Percentiles rank a stretch among this genome's conserved stretches.
phyloP scores from a whole-genome alignment of 805 yeast genomes.

The Ogataea polymorpha region DNA sequence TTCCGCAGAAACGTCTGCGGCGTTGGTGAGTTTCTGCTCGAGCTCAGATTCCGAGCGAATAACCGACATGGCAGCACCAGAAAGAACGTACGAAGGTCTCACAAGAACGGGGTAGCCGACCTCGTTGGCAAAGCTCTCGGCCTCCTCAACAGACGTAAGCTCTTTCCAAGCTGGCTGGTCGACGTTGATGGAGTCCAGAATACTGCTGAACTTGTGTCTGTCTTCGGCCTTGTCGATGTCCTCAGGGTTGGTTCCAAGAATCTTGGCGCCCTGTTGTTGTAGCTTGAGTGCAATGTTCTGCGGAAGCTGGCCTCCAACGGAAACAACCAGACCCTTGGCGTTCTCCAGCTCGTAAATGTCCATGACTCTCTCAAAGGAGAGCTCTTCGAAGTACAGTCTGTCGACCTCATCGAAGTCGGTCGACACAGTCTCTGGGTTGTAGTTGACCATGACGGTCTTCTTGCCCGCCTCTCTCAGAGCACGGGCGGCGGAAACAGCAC shows the following conservation, averaged over 20 bases:
- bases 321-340: slow-evolving; percentile 86
- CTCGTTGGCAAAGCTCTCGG: slow-evolving; percentile 84
- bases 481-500: slow-evolving; percentile 96
- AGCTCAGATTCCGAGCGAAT: slow-evolving; percentile 87
- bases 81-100: slow-evolving; percentile 94
- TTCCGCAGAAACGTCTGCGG: slow-evolving; percentile 96
- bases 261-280: slow-evolving; percentile 91
- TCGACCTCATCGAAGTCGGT: slow-evolving; percentile 99
- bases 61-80: slow-evolving; percentile 99
- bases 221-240: slow-evolving; percentile 98
- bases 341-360: slow-evolving; percentile 93
- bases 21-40: slow-evolving; percentile 83
- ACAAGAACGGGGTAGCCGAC: slow-evolving; percentile 94
- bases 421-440: slow-evolving; percentile 97
- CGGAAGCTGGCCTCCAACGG: slow-evolving; percentile 99
- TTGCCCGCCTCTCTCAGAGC: slow-evolving; percentile 81
- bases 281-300: slow-evolving; percentile 92
- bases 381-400: slow-evolving; percentile 91
- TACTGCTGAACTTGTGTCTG: slow-evolving; percentile 95
- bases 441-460: slow-evolving; percentile 95
- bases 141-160: slow-evolving; percentile 87
- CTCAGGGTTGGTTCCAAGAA: slow-evolving; percentile 95
- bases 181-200: slow-evolving; percentile 93
- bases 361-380: slow-evolving; percentile 87
- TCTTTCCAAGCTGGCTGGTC: slow-evolving; percentile 99